phyloP scores from a whole-genome alignment of 192 early-diverging fungal species.

The Entomortierella chlamydospora region DNA sequence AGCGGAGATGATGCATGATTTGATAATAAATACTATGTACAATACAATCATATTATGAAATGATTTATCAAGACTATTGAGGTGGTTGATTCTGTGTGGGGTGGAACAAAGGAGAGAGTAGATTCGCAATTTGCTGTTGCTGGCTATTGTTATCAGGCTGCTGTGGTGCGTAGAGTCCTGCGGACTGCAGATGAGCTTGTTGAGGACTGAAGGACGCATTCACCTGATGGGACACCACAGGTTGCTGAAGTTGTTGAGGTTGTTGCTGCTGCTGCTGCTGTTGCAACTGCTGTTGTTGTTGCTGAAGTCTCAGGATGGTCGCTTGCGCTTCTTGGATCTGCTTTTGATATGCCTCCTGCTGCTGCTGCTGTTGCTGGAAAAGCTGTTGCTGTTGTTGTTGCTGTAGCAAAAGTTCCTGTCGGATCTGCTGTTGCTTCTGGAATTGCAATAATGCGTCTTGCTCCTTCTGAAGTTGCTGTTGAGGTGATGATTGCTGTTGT shows the following conservation, averaged over 20 bases:
- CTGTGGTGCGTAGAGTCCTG: constrained; percentile 8
- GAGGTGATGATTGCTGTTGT: constrained; percentile 33
- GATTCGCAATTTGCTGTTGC: constrained; percentile 14
- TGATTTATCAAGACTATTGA: constrained; percentile 14
- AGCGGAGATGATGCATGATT: background rate
- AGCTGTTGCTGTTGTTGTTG: constrained; percentile 44
- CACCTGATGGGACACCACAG: constrained; percentile 5
- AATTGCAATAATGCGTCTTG: constrained; percentile 21
- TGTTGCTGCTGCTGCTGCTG: constrained; percentile 15
- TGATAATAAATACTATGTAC: background rate
- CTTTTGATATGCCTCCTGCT: constrained; percentile 40
- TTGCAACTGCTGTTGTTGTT: constrained; percentile 40
- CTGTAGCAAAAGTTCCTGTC: constrained; percentile 33
- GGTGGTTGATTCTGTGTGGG: constrained; percentile 13
- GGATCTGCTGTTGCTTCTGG: constrained; percentile 48
- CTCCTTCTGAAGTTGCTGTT: constrained; percentile 10
- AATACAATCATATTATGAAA: background rate
- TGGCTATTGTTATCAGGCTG: constrained; percentile 11
- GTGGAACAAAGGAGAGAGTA: constrained; percentile 37
- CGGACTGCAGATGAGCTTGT: background rate
- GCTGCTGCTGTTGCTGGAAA: constrained; percentile 35
- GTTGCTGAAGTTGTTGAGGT: background rate
- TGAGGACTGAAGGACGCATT: constrained; percentile 18
- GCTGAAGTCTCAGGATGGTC: constrained; percentile 41
- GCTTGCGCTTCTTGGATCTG: constrained; percentile 52